A percentile compares a stretch with the other conserved stretches of the same genome.
These are phyloP conservation scores for Pleurotus cornucopiae DNA, from an alignment of 768 basidiomycete genomes.

Conservation along the genomic window DNA sequence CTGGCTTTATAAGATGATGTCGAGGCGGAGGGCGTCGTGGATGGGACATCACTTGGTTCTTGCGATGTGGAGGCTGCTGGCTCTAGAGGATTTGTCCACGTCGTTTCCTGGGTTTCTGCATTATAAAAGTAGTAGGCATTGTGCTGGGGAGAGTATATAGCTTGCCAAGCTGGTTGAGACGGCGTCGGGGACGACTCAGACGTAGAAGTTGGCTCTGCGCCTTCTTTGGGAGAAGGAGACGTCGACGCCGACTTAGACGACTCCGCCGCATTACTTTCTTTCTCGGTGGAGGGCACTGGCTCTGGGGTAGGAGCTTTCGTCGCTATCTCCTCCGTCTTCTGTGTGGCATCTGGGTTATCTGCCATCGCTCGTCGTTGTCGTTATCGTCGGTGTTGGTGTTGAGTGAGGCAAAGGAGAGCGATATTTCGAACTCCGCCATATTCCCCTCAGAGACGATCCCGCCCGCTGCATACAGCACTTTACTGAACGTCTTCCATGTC, in stretches of 20 bases:
- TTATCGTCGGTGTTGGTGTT: background rate
- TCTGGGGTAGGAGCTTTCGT: constrained; percentile 8
- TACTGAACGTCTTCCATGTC: background rate
- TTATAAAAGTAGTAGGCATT: constrained; percentile 88
- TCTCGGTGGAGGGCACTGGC: background rate
- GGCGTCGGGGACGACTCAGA: constrained; percentile 4
- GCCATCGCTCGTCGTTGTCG: background rate
- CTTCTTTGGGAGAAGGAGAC: constrained; percentile 10
- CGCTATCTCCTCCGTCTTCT: constrained; percentile 13
- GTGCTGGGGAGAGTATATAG: constrained; percentile 72
- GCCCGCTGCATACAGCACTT: too few species aligned
- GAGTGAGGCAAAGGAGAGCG: background rate
- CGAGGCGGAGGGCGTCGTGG: constrained; percentile 21
- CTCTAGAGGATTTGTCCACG: constrained; percentile 77
- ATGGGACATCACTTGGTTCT: constrained; percentile 17
- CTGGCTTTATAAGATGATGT: constrained; percentile 41
- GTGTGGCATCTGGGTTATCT: constrained; percentile 4
- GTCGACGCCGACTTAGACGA: constrained; percentile 5
- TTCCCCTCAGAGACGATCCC: background rate
- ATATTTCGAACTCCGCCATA: background rate
- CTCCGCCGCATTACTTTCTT: constrained; percentile 8
- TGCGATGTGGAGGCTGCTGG: constrained; percentile 20
- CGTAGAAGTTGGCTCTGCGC: constrained; percentile 8
- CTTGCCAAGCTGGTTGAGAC: constrained; percentile 58
- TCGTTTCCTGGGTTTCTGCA: constrained; percentile 69